A percentile compares a stretch with the other conserved stretches of the same genome.
These are phyloP conservation scores for Fusarium algeriense DNA, from an alignment of 2,329 filamentous ascomycete species.

Conservation along the genomic window DNA sequence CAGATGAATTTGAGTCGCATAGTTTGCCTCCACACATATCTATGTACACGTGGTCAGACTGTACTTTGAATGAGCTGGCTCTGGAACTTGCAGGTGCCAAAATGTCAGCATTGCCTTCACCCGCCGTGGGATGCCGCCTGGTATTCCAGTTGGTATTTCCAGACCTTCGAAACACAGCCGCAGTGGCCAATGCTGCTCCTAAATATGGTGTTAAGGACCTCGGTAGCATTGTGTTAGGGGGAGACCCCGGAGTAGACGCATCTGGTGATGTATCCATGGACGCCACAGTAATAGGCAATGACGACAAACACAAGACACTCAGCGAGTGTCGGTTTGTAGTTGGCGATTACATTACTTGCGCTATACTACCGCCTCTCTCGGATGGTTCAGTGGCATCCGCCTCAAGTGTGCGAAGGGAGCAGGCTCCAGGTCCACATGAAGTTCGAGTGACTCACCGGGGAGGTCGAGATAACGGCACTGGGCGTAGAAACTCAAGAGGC, in stretches of 20 bases:
- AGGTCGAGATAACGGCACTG: slow-evolving; percentile 47
- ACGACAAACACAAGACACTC: slow-evolving; percentile 79
- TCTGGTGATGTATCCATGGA: slow-evolving; percentile 54
- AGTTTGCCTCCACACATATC: slow-evolving; percentile 75
- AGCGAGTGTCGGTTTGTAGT: slow-evolving; percentile 84
- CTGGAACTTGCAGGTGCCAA: slow-evolving; percentile 77
- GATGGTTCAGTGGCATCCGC: slow-evolving; percentile 80
- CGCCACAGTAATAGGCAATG: slow-evolving; percentile 55
- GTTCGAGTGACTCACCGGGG: slow-evolving; percentile 44
- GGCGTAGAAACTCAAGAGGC: slow-evolving; percentile 53
- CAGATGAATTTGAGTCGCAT: slow-evolving; percentile 75
- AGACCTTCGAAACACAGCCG: slow-evolving; percentile 66
- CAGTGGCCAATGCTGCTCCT: slow-evolving; percentile 49
- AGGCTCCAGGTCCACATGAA: slow-evolving; percentile 35
- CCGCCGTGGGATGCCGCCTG: slow-evolving; percentile 84
- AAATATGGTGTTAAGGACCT: slow-evolving; percentile 84
- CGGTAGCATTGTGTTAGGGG: slow-evolving; percentile 83
- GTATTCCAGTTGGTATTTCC: slow-evolving; percentile 89
- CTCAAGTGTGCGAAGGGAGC: slow-evolving; percentile 53
- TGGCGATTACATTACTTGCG: slow-evolving; percentile 88
- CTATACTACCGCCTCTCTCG: slow-evolving; percentile 79
- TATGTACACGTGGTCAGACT: slow-evolving; percentile 88
- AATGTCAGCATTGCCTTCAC: slow-evolving; percentile 76
- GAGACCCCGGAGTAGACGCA: slow-evolving; percentile 59
- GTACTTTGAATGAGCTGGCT: slow-evolving; percentile 84